Percentiles rank a stretch among this genome's conserved stretches.
phyloP scores from a whole-genome alignment of 2,329 filamentous ascomycete genomes.

The Lizonia empirigonia region DNA sequence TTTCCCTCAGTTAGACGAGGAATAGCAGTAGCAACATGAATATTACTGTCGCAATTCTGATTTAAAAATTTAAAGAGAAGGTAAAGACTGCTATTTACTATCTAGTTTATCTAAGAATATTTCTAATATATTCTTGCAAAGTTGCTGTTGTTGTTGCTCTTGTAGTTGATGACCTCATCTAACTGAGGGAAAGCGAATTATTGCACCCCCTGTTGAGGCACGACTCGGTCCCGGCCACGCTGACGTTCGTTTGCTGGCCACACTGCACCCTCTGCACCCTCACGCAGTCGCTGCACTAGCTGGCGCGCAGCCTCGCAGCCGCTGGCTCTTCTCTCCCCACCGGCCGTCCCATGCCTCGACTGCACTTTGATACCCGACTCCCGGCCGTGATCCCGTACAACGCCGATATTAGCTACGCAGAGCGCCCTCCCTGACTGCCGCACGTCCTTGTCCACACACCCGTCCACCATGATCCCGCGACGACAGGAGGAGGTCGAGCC shows the following conservation, averaged over 20 bases:
- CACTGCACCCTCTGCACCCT: background rate
- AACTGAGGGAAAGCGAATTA: too few species aligned
- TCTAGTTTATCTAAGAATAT: too few species aligned
- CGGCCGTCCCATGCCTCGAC: slow-evolving; percentile 30
- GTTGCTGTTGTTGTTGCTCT: too few species aligned
- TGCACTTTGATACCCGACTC: slow-evolving; percentile 32
- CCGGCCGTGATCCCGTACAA: slow-evolving; percentile 29
- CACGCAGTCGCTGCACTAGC: slow-evolving; percentile 13
- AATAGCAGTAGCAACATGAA: too few species aligned
- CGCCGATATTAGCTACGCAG: slow-evolving; percentile 18
- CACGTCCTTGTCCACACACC: slow-evolving; percentile 4
- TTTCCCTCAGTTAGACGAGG: too few species aligned
- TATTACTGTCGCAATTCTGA: too few species aligned
- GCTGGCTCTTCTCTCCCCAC: background rate
- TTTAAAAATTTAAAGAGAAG: too few species aligned
- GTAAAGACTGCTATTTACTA: too few species aligned
- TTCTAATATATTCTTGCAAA: too few species aligned
- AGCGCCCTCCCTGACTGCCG: slow-evolving; percentile 30
- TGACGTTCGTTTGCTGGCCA: background rate
- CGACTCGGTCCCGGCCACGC: slow-evolving; percentile 5
- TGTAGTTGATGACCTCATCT: too few species aligned
- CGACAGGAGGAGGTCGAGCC: slow-evolving; percentile 22
- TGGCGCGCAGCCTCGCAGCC: slow-evolving; percentile 8
- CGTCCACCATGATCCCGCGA: slow-evolving; percentile 13
- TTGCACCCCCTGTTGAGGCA: too few species aligned